A percentile compares a stretch with the other conserved stretches of the same genome.
Conservation (phyloP, 179 eudicot species). For the Actinidia arguta region DNA sequence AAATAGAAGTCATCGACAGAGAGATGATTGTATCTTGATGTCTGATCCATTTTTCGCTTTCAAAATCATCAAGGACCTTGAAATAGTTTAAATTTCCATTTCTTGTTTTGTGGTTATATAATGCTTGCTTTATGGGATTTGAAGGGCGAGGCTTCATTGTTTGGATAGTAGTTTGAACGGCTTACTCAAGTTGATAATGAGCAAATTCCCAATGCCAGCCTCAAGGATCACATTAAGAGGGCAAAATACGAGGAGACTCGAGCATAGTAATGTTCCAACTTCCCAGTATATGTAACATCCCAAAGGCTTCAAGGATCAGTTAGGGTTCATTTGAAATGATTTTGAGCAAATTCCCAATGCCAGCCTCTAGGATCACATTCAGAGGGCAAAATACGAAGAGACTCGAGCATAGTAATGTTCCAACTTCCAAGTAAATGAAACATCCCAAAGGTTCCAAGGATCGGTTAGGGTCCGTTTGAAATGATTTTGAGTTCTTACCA, state of each 20-base stretch:
- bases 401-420: neutral
- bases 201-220: neutral
- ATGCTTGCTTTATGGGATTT: neutral
- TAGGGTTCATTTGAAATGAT: too few species aligned
- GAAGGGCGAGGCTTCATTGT: neutral
- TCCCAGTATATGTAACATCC: too few species aligned
- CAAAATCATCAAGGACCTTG: too few species aligned
- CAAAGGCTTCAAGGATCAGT: too few species aligned
- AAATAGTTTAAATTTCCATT: neutral
- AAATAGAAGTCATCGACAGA: conserved; percentile 30
- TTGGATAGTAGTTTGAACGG: neutral
- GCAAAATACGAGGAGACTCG: neutral
- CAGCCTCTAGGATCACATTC: neutral
- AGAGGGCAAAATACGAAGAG: neutral
- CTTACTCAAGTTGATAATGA: neutral
- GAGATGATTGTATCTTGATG: conserved; percentile 15
- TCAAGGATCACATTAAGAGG: neutral
- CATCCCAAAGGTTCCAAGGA: too few species aligned
- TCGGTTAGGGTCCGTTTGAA: too few species aligned
- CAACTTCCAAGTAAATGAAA: too few species aligned
- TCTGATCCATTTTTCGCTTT: neutral
- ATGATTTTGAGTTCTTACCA: neutral
- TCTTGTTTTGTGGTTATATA: neutral
- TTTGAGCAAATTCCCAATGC: neutral
- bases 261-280: too few species aligned